Evolutionary conservation across 225 moss, liverwort and hornwort species (phyloP).

Genomic region (Anthoceros angustus): DNA sequence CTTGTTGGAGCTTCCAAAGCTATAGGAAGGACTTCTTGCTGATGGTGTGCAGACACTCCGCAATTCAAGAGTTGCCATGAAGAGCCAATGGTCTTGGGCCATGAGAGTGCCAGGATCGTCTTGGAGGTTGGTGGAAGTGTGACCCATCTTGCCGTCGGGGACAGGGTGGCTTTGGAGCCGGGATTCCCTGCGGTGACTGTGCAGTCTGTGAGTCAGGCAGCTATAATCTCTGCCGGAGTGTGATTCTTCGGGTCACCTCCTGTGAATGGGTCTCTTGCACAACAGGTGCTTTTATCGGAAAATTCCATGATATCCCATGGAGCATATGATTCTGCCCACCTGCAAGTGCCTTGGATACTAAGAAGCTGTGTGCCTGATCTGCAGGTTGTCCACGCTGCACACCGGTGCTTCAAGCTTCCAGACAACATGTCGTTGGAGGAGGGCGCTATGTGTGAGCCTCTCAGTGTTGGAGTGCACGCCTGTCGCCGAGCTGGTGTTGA

Average conservation of each 20-base stretch:
- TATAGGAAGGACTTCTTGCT: too few species aligned
- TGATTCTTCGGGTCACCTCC: conserved; percentile 93
- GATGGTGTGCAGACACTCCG: conserved; percentile 41
- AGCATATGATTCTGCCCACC: background rate
- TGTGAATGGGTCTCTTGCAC: conserved; percentile 57
- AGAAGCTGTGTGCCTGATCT: background rate
- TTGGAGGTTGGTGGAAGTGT: conserved; percentile 49
- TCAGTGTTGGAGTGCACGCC: conserved; percentile 68
- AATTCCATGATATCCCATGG: background rate
- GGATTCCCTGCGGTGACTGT: conserved; percentile 56
- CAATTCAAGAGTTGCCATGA: conserved; percentile 49
- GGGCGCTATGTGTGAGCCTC: conserved; percentile 84
- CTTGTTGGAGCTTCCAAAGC: too few species aligned
- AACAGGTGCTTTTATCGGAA: conserved; percentile 21
- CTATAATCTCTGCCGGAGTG: conserved; percentile 64
- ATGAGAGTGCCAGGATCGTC: conserved; percentile 60
- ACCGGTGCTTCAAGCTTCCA: conserved; percentile 70
- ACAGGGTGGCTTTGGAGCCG: conserved; percentile 72
- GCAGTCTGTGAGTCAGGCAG: conserved; percentile 41
- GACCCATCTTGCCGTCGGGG: conserved; percentile 37
- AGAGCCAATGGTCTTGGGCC: conserved; percentile 80
- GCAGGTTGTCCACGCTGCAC: conserved; percentile 69
- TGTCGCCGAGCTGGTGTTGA: conserved; percentile 60
- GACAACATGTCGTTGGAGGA: conserved; percentile 58
- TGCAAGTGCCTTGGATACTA: background rate